Conservation (phyloP, 148 eudicot species). For the Cornus kousa region DNA sequence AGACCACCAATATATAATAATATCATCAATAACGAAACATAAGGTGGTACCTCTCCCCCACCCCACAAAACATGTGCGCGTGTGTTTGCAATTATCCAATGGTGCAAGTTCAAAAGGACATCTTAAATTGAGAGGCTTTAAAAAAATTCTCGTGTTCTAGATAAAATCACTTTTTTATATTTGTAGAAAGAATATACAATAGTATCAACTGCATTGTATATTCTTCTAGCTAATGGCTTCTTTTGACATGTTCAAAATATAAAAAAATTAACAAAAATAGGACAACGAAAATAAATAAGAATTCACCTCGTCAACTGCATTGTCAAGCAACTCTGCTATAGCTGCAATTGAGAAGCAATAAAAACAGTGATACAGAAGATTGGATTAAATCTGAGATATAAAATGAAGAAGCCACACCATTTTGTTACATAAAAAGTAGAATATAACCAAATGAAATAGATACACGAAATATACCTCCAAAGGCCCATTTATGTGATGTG, state of each 20-base stretch:
- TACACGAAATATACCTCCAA: constrained; percentile 46
- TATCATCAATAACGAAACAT: not conserved
- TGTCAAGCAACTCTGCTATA: constrained; percentile 75
- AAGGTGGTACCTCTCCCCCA: not conserved
- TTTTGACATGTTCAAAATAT: not conserved
- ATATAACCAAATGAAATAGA: not conserved
- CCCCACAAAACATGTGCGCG: not conserved
- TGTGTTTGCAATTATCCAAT: not conserved
- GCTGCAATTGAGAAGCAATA: constrained; percentile 39
- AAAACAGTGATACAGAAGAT: not conserved
- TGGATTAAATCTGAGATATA: not conserved
- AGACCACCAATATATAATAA: not conserved
- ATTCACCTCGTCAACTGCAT: constrained; percentile 72
- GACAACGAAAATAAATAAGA: not conserved
- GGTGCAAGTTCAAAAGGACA: not conserved
- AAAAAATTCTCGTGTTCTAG: not conserved
- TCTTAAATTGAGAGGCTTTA: not conserved
- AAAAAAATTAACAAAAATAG: not conserved
- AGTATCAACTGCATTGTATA: not conserved
- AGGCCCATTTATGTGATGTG: constrained; percentile 76
- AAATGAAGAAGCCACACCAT: not conserved
- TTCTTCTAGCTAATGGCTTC: too few species aligned
- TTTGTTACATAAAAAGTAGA: not conserved
- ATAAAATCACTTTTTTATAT: too few species aligned
- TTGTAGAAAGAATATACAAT: not conserved